Evolutionary conservation across 495 filamentous ascomycete genomes (phyloP).

Genomic region (Penicillium pancosmium): DNA sequence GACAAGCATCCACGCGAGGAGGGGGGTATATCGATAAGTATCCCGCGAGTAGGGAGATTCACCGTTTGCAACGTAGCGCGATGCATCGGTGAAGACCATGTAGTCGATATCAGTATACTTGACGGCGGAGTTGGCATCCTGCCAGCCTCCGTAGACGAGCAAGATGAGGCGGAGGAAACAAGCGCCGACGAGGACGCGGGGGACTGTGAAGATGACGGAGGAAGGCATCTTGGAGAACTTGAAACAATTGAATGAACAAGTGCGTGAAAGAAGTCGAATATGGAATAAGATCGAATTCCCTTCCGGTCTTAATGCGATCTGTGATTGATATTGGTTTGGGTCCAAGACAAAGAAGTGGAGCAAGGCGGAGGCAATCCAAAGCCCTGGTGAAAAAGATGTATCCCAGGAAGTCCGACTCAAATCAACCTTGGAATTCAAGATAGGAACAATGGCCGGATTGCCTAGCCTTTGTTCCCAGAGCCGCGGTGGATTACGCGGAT

Average conservation of each 20-base stretch:
- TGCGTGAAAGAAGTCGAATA: background rate
- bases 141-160: constrained; percentile 83
- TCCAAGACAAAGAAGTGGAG: too few species aligned
- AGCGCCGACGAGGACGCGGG: constrained; percentile 67
- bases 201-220: constrained; percentile 42
- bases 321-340: too few species aligned
- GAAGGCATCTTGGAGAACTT: constrained; percentile 28
- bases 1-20: constrained; percentile 85
- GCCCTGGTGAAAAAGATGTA: background rate
- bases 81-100: constrained; percentile 96
- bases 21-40: constrained; percentile 95
- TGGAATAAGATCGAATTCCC: background rate
- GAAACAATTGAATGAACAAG: background rate
- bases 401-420: background rate
- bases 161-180: constrained; percentile 68
- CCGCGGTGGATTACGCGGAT: background rate
- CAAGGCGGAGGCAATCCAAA: too few species aligned
- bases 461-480: background rate
- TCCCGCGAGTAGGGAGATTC: constrained; percentile 81
- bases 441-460: background rate
- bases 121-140: constrained; percentile 85
- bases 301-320: too few species aligned
- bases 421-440: background rate
- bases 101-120: constrained; percentile 99
- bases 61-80: constrained; percentile 69